These are phyloP conservation scores for Guadua angustifolia DNA, from an alignment of 176 grass and related monocot species.

Conservation along the genomic window DNA sequence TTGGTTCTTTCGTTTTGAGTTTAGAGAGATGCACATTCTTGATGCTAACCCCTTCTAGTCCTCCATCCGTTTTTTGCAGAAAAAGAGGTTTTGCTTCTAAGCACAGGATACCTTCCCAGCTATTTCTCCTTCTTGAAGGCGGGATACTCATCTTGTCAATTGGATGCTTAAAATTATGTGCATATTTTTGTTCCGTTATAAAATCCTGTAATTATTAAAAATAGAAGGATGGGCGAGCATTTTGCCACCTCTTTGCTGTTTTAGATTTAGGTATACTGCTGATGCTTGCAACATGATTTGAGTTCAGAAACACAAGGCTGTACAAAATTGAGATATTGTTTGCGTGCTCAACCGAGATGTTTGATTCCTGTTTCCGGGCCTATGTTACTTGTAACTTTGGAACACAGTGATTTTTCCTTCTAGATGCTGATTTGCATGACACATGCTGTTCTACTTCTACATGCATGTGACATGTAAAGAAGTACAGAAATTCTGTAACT, in stretches of 20 bases:
- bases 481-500: not conserved
- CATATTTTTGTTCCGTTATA: constrained; percentile 4
- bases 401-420: not conserved
- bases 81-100: constrained; percentile 62
- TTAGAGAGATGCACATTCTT: not conserved
- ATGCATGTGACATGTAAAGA: not conserved
- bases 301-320: constrained; percentile 17
- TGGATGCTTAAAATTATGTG: not conserved
- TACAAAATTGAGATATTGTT: not conserved
- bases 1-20: constrained; percentile 22
- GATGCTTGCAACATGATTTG: not conserved
- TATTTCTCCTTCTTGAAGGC: not conserved
- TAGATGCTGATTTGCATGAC: not conserved
- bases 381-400: not conserved
- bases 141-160: not conserved
- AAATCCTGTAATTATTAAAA: constrained; percentile 29
- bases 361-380: too few relatives aligned
- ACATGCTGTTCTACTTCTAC: not conserved
- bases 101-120: not conserved
- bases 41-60: not conserved
- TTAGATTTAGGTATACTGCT: not conserved
- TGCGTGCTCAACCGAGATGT: not conserved
- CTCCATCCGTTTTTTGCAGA: constrained; percentile 44
- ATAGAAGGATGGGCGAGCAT: not conserved
- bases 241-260: not conserved